Percentiles rank a stretch among this genome's conserved stretches.
These are phyloP conservation scores for Pisolithus orientalis DNA, from an alignment of 768 basidiomycete species.

Conservation along the genomic window DNA sequence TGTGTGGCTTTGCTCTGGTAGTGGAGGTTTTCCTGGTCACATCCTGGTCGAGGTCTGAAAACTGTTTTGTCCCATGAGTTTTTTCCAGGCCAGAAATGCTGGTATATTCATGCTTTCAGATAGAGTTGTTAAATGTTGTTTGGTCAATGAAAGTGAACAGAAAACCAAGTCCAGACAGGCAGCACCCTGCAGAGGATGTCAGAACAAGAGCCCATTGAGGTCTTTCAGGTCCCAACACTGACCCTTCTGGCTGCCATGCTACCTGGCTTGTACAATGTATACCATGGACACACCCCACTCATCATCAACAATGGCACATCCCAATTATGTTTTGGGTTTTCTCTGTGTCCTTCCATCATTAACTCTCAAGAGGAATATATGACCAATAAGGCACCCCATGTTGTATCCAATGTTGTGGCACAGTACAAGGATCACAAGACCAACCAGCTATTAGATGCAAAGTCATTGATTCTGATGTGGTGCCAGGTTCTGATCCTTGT, in stretches of 20 bases:
- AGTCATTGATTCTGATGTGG: conserved; percentile 43
- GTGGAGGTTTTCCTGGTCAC: too few relatives aligned
- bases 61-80: too few relatives aligned
- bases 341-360: conserved; percentile 33
- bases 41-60: too few relatives aligned
- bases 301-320: conserved; percentile 90
- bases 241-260: conserved; percentile 28
- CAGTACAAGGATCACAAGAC: conserved; percentile 87
- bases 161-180: too few relatives aligned
- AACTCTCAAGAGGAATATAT: neutral
- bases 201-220: neutral
- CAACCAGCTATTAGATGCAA: conserved; percentile 69
- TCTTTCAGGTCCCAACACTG: conserved; percentile 10
- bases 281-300: conserved; percentile 56
- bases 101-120: too few relatives aligned
- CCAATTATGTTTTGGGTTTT: conserved; percentile 78
- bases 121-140: too few relatives aligned
- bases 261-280: conserved; percentile 43
- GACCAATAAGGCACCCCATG: conserved; percentile 36
- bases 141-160: too few relatives aligned
- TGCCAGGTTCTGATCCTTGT: neutral
- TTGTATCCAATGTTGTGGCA: conserved; percentile 66
- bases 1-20: too few relatives aligned
- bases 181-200: neutral
- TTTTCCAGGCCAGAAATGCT: conserved; percentile 20